These are phyloP conservation scores for Trichoderma sp. DNA, from an alignment of 2,329 filamentous ascomycete species.

Conservation along the genomic window DNA sequence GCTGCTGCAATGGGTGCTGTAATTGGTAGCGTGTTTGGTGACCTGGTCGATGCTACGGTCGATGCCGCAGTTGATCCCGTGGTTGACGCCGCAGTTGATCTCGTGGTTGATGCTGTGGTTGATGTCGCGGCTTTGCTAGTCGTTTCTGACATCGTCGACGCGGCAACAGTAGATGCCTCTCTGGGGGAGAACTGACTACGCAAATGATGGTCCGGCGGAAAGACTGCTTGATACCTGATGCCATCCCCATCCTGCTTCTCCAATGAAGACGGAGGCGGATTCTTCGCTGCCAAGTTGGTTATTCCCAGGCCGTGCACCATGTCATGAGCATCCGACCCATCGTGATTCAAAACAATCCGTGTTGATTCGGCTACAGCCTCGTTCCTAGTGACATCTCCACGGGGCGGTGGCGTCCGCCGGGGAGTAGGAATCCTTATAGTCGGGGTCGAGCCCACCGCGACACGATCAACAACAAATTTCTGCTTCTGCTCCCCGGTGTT, in stretches of 20 bases:
- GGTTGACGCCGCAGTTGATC: not conserved
- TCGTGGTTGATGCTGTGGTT: not conserved
- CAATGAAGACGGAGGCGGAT: conserved; percentile 55
- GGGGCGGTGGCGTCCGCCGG: conserved; percentile 18
- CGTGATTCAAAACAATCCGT: not conserved
- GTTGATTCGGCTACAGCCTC: not conserved
- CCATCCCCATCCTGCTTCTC: conserved; percentile 36
- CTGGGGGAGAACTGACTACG: conserved; percentile 38
- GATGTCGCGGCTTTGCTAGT: not conserved
- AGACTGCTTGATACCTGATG: conserved; percentile 54
- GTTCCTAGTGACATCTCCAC: not conserved
- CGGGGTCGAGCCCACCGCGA: conserved; percentile 4
- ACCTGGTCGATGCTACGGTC: not conserved
- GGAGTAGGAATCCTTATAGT: conserved; percentile 17
- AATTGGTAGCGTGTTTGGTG: not conserved
- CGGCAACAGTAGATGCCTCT: not conserved
- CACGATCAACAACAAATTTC: conserved; percentile 9
- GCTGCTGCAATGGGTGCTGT: conserved; percentile 37
- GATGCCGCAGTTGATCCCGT: not conserved
- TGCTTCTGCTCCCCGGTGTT: conserved; percentile 13
- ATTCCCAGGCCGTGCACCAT: conserved; percentile 41
- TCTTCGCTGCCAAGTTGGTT: conserved; percentile 37
- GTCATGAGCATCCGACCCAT: conserved; percentile 27
- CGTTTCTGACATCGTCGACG: not conserved
- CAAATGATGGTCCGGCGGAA: conserved; percentile 52